phyloP scores from a whole-genome alignment of 768 basidiomycete species.

The Pulveroboletus sp. region DNA sequence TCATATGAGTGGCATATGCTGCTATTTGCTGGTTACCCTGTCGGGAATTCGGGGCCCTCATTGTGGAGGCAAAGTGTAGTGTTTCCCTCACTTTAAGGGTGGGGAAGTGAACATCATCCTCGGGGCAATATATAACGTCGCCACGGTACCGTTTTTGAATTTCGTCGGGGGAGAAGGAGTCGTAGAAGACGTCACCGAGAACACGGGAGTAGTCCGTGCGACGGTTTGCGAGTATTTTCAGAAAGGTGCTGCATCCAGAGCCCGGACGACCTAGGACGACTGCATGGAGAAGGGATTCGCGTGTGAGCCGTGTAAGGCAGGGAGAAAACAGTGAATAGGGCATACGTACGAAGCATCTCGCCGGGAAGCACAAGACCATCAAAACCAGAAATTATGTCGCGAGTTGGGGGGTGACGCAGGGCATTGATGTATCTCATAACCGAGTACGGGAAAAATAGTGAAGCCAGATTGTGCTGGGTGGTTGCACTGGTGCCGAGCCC shows the following conservation, averaged over 20 bases:
- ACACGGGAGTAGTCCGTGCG: conserved; percentile 39
- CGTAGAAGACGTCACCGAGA: conserved; percentile 39
- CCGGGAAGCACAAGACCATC: conserved; percentile 63
- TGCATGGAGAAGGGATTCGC: conserved; percentile 21
- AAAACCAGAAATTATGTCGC: conserved; percentile 58
- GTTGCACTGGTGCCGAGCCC: conserved; percentile 42
- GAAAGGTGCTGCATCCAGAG: conserved; percentile 48
- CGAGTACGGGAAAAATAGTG: conserved; percentile 44
- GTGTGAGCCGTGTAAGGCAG: background rate
- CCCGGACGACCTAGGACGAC: conserved; percentile 84
- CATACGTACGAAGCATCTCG: conserved; percentile 67
- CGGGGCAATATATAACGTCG: conserved; percentile 40
- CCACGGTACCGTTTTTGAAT: conserved; percentile 46
- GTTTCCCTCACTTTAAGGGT: conserved; percentile 45
- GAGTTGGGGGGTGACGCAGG: conserved; percentile 43
- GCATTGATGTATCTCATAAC: conserved; percentile 38
- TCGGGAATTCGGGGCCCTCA: conserved; percentile 39
- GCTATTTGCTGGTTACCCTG: conserved; percentile 14
- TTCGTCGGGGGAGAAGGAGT: conserved; percentile 41
- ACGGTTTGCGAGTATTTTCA: conserved; percentile 49
- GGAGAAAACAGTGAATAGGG: conserved; percentile 17
- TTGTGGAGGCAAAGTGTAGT: conserved; percentile 48
- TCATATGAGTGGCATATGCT: conserved; percentile 23
- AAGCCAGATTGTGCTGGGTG: conserved; percentile 49
- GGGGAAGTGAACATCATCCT: conserved; percentile 14